A percentile compares a stretch with the other conserved stretches of the same genome.
Conservation (phyloP, 129 eudicot genomes). For the Arctium lappa region DNA sequence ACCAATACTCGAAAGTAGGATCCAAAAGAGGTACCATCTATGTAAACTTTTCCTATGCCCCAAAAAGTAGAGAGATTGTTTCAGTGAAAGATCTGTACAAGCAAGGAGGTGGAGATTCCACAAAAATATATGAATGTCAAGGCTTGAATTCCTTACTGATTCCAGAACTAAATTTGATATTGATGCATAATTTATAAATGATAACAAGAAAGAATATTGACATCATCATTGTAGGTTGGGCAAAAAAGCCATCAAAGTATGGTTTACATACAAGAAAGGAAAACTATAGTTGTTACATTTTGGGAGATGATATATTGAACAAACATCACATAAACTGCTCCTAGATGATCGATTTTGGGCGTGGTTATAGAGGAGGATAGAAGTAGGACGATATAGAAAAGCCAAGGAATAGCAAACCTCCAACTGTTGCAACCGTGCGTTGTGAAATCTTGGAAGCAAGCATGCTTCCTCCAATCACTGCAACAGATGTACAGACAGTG, state of each 20-base stretch:
- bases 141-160: not conserved
- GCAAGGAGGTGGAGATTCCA: too few relatives aligned
- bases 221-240: not conserved
- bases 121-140: too few relatives aligned
- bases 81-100: too few relatives aligned
- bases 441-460: conserved; percentile 94
- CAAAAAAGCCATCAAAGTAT: not conserved
- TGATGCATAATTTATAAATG: not conserved
- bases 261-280: not conserved
- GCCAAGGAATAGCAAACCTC: conserved; percentile 85
- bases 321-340: not conserved
- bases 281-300: not conserved
- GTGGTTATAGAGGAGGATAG: conserved; percentile 82
- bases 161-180: not conserved
- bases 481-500: conserved; percentile 90
- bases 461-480: conserved; percentile 98
- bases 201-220: not conserved
- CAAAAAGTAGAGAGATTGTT: too few relatives aligned
- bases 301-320: conserved; percentile 13
- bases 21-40: too few relatives aligned
- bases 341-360: not conserved
- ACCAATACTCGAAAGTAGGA: too few relatives aligned
- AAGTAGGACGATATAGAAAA: conserved; percentile 90
- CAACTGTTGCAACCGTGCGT: conserved; percentile 85
- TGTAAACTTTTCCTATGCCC: too few relatives aligned